These are phyloP conservation scores for Phoma herbarum DNA, from an alignment of 2,329 filamentous ascomycete genomes.

Conservation along the genomic window DNA sequence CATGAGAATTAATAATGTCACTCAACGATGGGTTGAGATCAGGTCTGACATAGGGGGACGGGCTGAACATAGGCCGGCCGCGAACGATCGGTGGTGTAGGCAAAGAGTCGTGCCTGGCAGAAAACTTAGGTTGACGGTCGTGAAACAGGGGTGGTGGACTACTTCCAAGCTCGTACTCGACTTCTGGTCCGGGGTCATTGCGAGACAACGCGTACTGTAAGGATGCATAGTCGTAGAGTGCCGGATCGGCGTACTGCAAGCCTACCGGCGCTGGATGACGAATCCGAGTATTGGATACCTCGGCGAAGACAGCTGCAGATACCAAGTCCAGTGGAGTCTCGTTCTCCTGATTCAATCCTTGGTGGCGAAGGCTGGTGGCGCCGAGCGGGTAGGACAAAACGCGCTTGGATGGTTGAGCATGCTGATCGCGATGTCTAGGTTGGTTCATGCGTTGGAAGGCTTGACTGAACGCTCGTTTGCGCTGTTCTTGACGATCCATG, in stretches of 20 bases:
- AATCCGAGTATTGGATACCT: slow-evolving; percentile 5
- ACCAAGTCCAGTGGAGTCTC: background rate
- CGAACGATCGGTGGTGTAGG: slow-evolving; percentile 8
- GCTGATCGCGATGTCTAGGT: background rate
- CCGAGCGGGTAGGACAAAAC: background rate
- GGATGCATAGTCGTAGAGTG: background rate
- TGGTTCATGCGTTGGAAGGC: slow-evolving; percentile 22
- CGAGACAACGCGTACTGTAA: slow-evolving; percentile 2
- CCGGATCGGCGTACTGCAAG: background rate
- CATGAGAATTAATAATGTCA: background rate
- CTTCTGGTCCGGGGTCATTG: background rate
- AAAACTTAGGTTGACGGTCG: background rate
- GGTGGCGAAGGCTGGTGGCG: background rate
- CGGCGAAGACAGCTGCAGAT: background rate
- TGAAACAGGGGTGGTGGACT: background rate
- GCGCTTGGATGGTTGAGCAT: slow-evolving; percentile 8
- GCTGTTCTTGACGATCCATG: slow-evolving; percentile 20
- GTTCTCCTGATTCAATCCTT: slow-evolving; percentile 18
- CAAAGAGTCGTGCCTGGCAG: background rate
- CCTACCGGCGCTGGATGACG: slow-evolving; percentile 2
- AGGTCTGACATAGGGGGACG: slow-evolving; percentile 8
- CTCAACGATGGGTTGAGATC: background rate
- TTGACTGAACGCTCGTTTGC: slow-evolving; percentile 31
- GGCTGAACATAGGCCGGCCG: slow-evolving; percentile 8
- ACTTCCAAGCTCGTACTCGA: background rate